A percentile compares a stretch with the other conserved stretches of the same genome.
Conservation (phyloP, 495 filamentous ascomycete species). For the Penicillium riverlandense region DNA sequence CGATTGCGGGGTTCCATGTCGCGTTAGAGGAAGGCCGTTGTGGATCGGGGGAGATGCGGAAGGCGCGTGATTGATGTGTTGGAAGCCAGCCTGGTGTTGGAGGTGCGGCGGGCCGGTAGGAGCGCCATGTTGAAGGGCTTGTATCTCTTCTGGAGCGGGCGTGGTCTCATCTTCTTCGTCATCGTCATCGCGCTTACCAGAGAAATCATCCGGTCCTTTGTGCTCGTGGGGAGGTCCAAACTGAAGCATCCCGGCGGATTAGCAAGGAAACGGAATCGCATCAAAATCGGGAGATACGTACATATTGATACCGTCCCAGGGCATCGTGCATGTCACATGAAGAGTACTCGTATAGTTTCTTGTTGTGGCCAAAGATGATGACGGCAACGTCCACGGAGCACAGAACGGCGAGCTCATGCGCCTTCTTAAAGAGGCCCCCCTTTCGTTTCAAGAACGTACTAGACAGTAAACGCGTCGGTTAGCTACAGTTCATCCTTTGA, state of each 20-base stretch:
- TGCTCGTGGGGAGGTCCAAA: conserved; percentile 91
- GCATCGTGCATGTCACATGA: conserved; percentile 89
- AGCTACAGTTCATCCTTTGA: conserved; percentile 1
- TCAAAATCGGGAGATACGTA: conserved; percentile 38
- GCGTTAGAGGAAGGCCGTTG: conserved; percentile 67
- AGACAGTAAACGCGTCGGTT: not conserved
- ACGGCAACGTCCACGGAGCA: conserved; percentile 98
- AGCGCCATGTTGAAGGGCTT: conserved; percentile 34
- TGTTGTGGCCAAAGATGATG: conserved; percentile 96
- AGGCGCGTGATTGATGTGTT: conserved; percentile 77
- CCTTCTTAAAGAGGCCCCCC: conserved; percentile 98
- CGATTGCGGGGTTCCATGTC: conserved; percentile 75
- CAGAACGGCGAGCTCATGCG: conserved; percentile 93
- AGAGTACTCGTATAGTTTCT: conserved; percentile 96
- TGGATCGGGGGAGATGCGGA: conserved; percentile 85
- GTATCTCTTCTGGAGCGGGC: conserved; percentile 55
- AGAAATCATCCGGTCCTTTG: conserved; percentile 91
- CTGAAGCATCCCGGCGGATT: conserved; percentile 33
- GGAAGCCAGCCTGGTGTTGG: conserved; percentile 64
- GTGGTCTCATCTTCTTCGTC: conserved; percentile 78
- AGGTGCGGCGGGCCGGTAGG: conserved; percentile 64
- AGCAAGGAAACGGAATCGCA: conserved; percentile 1
- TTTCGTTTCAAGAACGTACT: conserved; percentile 99
- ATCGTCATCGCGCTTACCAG: conserved; percentile 71
- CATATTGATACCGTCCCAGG: conserved; percentile 79